Evolutionary conservation across 1,284 basidiomycete species (phyloP).

Genomic region (Athelia psychrophila): DNA sequence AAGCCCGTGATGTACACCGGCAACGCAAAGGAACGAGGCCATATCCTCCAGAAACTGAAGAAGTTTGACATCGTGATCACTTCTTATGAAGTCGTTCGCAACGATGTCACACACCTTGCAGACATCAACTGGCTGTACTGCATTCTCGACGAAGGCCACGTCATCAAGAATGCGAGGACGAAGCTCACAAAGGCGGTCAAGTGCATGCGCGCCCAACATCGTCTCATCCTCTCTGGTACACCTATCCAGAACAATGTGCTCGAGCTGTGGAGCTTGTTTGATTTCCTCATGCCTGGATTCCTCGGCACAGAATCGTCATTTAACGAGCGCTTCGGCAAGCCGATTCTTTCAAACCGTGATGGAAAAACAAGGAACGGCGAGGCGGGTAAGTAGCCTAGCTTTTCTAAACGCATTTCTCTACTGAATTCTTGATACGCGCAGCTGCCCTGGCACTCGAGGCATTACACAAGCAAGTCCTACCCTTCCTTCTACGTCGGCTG

Average conservation of each 20-base stretch:
- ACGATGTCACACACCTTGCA: constrained; percentile 84
- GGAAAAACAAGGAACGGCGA: constrained; percentile 95
- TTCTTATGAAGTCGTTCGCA: constrained; percentile 96
- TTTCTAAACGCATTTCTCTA: constrained; percentile 5
- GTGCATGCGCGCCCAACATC: constrained; percentile 85
- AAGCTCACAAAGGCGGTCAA: constrained; percentile 98
- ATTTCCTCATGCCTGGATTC: constrained; percentile 99
- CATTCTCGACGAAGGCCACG: constrained; percentile 97
- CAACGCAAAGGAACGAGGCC: constrained; percentile 81
- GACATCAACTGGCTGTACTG: constrained; percentile 91
- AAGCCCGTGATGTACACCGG: constrained; percentile 90
- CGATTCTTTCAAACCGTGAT: constrained; percentile 93
- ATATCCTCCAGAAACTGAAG: constrained; percentile 63
- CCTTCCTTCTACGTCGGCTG: constrained; percentile 92
- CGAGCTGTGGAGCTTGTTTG: constrained; percentile 98
- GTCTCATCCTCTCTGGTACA: constrained; percentile 93
- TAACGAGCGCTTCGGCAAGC: constrained; percentile 95
- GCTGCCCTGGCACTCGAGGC: constrained; percentile 94
- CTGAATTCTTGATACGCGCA: constrained; percentile 28
- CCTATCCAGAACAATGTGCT: constrained; percentile 99
- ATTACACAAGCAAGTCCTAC: constrained; percentile 98
- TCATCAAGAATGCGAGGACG: constrained; percentile 98
- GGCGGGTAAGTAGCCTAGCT: constrained; percentile 61
- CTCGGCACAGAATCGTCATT: constrained; percentile 94
- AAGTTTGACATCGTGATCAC: constrained; percentile 90